These are phyloP conservation scores for Neopestalotiopsis clavispora DNA, from an alignment of 2,329 filamentous ascomycete species.

Conservation along the genomic window DNA sequence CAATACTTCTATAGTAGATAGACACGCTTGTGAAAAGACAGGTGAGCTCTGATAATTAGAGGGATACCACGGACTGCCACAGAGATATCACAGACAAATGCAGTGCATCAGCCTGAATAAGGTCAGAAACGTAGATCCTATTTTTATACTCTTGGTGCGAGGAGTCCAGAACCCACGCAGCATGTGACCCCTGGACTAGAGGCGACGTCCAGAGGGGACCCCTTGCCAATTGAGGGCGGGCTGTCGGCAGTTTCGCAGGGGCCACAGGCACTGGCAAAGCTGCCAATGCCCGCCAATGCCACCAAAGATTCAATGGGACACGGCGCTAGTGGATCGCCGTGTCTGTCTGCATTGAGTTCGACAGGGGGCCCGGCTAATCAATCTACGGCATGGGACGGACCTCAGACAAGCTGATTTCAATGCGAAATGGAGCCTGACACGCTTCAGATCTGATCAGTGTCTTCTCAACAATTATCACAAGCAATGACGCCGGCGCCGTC, in stretches of 20 bases:
- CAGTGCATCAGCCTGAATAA: not conserved
- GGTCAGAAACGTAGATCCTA: not conserved
- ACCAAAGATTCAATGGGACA: not conserved
- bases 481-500: constrained; percentile 53
- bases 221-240: not conserved
- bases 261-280: not conserved
- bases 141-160: not conserved
- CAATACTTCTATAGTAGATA: not conserved
- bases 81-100: not conserved
- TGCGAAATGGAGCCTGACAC: constrained; percentile 16
- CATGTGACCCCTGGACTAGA: not conserved
- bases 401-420: constrained; percentile 18
- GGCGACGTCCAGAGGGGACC: not conserved
- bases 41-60: not conserved
- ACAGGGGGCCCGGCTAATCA: constrained; percentile 14
- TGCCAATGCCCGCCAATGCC: no score
- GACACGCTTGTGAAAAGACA: no score
- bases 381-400: not conserved
- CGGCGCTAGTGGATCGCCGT: not conserved
- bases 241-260: not conserved
- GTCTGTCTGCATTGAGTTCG: constrained; percentile 6
- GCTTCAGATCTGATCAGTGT: constrained; percentile 11
- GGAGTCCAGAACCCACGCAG: not conserved
- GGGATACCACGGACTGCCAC: not conserved
- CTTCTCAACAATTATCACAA: constrained; percentile 22